Evolutionary conservation across 495 filamentous ascomycete genomes (phyloP), one percentile per base, ranked within the genome.

Genomic region (Aspergillus diversus): DNA sequence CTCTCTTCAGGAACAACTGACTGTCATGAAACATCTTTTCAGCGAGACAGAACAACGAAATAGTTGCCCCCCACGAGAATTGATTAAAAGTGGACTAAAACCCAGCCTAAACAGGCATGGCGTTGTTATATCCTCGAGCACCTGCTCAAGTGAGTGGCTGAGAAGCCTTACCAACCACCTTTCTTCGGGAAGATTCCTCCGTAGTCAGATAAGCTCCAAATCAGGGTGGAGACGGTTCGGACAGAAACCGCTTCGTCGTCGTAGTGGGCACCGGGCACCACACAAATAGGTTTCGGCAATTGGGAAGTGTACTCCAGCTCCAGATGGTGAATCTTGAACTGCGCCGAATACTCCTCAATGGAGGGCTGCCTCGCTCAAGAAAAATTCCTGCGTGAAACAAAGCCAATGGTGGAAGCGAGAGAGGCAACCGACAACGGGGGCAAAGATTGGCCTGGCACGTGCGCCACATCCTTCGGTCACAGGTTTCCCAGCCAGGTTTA

Each of bases 101-200:
- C 47, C 16, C 31, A 50, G 21, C 47, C 11, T 1, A 17, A 50
- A 21, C 6, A 9, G 47, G 47, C n/a, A n/a, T 50, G 47, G 47
- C 27, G 7, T 9, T 9, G n/a, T 21, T 50, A 17, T 31, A 27
- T 17, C n/a, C 5, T 7, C 31, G 58, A 61, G 58, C 63, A 65
- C 58, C 58, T 65, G 63, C 63, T 62, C 7, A 58, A 66, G 55
- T 27, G 64, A 66, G 55, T 62, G 64, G 64, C 59, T 56, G 34
- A 66, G 39, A 65, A 53, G 49, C 39, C 53, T 17, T 55, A 46
- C 35, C 43, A 37, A 42, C 27, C 15, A 8, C 47, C 21, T 17
- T 21, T 5, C 5, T 9, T 50, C 21, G 47, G 17, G 47, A 37
- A 39, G 16, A 33, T 31, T 17, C 39, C 21, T 47, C 55, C 55